These are phyloP conservation scores for Fragilariopsis cylindrus DNA, from an alignment of 108 stramenopile genomes.

Conservation along the genomic window DNA sequence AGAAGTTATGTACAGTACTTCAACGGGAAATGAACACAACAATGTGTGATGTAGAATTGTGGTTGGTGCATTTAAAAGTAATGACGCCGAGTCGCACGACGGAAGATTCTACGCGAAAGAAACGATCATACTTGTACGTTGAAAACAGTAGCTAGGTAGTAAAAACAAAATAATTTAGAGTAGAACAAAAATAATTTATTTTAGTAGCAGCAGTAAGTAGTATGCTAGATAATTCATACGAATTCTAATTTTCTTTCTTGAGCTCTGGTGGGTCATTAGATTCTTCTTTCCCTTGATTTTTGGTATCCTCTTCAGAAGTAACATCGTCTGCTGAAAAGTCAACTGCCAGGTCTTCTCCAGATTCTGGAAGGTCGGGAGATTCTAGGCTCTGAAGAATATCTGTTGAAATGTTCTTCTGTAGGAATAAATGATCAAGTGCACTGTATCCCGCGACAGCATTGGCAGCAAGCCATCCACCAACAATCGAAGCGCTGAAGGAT, in stretches of 20 bases:
- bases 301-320: background rate
- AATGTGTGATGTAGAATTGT: background rate
- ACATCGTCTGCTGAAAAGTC: background rate
- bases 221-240: background rate
- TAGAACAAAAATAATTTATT: background rate
- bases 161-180: background rate
- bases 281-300: background rate
- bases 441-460: constrained; percentile 85
- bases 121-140: background rate
- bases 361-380: constrained; percentile 50
- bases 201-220: background rate
- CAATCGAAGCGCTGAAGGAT: constrained; percentile 75
- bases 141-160: background rate
- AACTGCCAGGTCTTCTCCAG: constrained; percentile 76
- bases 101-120: background rate
- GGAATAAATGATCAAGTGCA: constrained; percentile 69
- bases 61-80: background rate
- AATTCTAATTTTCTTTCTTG: background rate
- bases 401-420: constrained; percentile 82
- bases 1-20: background rate
- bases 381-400: constrained; percentile 68
- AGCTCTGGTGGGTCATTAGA: constrained; percentile 16
- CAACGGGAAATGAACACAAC: background rate
- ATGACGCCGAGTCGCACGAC: background rate
- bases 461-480: constrained; percentile 82